A percentile compares a stretch with the other conserved stretches of the same genome.
Evolutionary conservation across 1,284 basidiomycete genomes (phyloP).

Genomic region (Puccinia brachypodii): DNA sequence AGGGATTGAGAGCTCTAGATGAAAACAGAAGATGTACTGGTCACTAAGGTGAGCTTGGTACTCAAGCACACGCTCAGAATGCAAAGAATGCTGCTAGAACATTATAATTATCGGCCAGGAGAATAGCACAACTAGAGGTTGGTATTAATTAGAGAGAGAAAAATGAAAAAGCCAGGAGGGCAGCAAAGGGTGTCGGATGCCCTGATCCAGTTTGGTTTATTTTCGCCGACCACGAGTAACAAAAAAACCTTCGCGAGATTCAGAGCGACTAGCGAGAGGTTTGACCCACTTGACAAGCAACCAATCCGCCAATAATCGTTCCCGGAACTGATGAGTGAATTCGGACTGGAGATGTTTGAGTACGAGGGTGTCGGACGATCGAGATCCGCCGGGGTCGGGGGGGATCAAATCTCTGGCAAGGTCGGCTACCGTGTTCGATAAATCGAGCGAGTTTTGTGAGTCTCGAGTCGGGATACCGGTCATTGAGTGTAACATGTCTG

Average conservation of each 20-base stretch:
- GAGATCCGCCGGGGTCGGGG: neutral
- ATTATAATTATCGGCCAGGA: too few species aligned
- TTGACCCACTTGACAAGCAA: conserved; percentile 35
- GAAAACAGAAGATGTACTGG: too few species aligned
- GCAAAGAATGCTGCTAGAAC: too few species aligned
- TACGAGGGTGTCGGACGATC: conserved; percentile 2
- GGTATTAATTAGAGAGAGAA: too few species aligned
- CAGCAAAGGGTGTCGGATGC: too few species aligned
- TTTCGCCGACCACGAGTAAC: conserved; percentile 14
- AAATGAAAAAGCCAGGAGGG: too few species aligned
- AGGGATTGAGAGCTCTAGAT: too few species aligned
- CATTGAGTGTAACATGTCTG: conserved; percentile 30
- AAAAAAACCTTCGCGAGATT: conserved; percentile 46
- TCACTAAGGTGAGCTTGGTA: too few species aligned
- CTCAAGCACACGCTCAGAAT: too few species aligned
- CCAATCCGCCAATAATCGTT: conserved; percentile 19
- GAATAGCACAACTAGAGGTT: too few species aligned
- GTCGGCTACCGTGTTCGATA: neutral
- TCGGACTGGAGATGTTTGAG: conserved; percentile 46
- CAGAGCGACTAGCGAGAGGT: conserved; percentile 36
- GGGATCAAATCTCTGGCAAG: conserved; percentile 2
- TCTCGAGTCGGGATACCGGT: conserved; percentile 33
- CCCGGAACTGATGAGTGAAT: conserved; percentile 17
- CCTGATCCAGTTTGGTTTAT: neutral
- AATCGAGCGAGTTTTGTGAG: conserved; percentile 25